Evolutionary conservation across 192 early-diverging fungal species (phyloP).

Genomic region (Coemansia sp.): DNA sequence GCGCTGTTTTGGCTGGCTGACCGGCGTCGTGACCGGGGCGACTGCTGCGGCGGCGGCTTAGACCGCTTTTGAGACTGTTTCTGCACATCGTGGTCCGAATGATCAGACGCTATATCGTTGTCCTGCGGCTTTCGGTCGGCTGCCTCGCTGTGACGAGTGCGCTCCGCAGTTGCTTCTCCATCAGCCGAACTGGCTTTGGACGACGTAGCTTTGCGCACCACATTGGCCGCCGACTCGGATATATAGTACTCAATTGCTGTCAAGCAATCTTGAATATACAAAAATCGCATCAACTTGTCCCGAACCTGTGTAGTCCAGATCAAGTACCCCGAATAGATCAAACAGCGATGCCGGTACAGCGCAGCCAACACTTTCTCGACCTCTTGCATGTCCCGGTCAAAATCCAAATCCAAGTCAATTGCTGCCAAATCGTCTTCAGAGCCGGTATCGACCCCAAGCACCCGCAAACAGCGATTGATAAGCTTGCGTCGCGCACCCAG

Average conservation of each 20-base stretch:
- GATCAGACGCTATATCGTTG: neutral
- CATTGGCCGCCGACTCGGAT: slow-evolving; percentile 75
- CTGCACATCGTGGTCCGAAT: neutral
- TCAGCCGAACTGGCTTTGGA: slow-evolving; percentile 6
- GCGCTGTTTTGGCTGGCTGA: slow-evolving; percentile 28
- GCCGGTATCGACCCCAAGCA: slow-evolving; percentile 33
- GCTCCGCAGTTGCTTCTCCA: neutral
- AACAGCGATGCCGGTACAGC: slow-evolving; percentile 69
- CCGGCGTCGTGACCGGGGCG: neutral
- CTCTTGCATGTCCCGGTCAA: slow-evolving; percentile 47
- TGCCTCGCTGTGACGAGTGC: slow-evolving; percentile 6
- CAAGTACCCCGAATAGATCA: slow-evolving; percentile 82
- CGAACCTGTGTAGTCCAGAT: slow-evolving; percentile 86
- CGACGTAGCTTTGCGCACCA: slow-evolving; percentile 65
- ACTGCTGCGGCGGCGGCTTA: neutral
- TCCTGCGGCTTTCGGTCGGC: neutral
- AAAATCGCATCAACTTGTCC: slow-evolving; percentile 74
- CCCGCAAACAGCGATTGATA: slow-evolving; percentile 49
- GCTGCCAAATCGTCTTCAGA: neutral
- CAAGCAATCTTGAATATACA: slow-evolving; percentile 68
- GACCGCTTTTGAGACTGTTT: neutral
- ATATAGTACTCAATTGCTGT: slow-evolving; percentile 79
- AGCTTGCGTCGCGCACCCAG: slow-evolving; percentile 52
- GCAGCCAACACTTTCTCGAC: slow-evolving; percentile 51
- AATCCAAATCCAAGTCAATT: slow-evolving; percentile 15